Evolutionary conservation across 2,329 filamentous ascomycete genomes (phyloP).

Genomic region (Emmonsia crescens): DNA sequence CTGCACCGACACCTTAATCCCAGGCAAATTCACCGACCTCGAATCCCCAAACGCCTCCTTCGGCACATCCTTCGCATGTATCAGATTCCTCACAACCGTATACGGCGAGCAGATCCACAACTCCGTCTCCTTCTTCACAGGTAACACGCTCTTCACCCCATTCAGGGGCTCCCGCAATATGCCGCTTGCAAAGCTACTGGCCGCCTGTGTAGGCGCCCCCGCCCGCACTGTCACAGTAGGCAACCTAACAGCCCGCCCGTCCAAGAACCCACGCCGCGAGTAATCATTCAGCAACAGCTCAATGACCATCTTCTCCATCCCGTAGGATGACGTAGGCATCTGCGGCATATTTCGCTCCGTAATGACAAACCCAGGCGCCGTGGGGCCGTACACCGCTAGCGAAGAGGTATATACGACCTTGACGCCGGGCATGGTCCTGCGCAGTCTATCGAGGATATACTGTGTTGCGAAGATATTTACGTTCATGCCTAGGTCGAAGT

Average conservation of each 20-base stretch:
- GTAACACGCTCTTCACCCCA: slow-evolving; percentile 40
- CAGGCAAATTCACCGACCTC: slow-evolving; percentile 45
- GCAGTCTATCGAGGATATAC: slow-evolving; percentile 40
- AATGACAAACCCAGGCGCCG: slow-evolving; percentile 32
- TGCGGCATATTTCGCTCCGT: slow-evolving; percentile 38
- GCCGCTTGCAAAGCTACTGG: slow-evolving; percentile 42
- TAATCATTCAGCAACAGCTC: slow-evolving; percentile 44
- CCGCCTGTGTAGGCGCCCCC: slow-evolving; percentile 41
- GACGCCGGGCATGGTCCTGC: slow-evolving; percentile 35
- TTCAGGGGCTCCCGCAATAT: slow-evolving; percentile 45
- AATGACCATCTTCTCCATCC: slow-evolving; percentile 42
- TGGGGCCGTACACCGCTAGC: slow-evolving; percentile 42
- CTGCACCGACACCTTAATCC: slow-evolving; percentile 47
- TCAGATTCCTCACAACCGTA: slow-evolving; percentile 44
- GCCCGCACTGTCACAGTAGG: slow-evolving; percentile 44
- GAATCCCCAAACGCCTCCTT: slow-evolving; percentile 43
- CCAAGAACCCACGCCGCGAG: slow-evolving; percentile 40
- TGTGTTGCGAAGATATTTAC: slow-evolving; percentile 42
- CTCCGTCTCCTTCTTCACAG: slow-evolving; percentile 41
- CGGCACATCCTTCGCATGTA: slow-evolving; percentile 41
- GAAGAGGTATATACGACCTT: slow-evolving; percentile 41
- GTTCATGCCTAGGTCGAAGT: slow-evolving; percentile 41
- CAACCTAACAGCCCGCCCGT: slow-evolving; percentile 37
- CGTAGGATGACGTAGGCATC: slow-evolving; percentile 40
- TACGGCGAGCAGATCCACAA: slow-evolving; percentile 49